A percentile compares a stretch with the other conserved stretches of the same genome.
Conservation (phyloP, 2,329 filamentous ascomycete species). For the Ceratocystiopsis sp. region DNA sequence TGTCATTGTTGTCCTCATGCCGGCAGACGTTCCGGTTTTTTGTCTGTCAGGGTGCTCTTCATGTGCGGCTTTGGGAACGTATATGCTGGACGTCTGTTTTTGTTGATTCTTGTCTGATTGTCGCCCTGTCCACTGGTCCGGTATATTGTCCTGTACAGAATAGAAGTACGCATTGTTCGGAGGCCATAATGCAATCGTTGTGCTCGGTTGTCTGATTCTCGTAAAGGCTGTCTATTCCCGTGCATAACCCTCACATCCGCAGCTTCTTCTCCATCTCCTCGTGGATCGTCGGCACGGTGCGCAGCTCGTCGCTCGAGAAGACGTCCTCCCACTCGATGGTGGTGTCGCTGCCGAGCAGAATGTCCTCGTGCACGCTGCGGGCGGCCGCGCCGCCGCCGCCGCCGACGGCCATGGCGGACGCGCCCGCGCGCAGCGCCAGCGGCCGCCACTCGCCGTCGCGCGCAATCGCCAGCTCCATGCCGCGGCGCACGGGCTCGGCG, state of each 20-base stretch:
- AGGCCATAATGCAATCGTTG: too few relatives aligned
- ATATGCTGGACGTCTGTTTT: too few relatives aligned
- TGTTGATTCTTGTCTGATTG: too few relatives aligned
- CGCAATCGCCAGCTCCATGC: constrained; percentile 90
- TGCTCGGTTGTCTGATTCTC: too few relatives aligned
- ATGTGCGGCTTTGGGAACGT: not conserved
- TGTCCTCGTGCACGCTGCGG: constrained; percentile 70
- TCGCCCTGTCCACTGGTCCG: too few relatives aligned
- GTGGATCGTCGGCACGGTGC: constrained; percentile 57
- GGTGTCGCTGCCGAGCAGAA: constrained; percentile 62
- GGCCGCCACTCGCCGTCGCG: constrained; percentile 67
- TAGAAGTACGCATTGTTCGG: too few relatives aligned
- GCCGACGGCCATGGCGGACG: constrained; percentile 28
- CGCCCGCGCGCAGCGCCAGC: constrained; percentile 35
- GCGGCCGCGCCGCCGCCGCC: constrained; percentile 16
- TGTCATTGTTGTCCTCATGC: not conserved
- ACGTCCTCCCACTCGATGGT: constrained; percentile 88
- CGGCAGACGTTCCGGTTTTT: not conserved
- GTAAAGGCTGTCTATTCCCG: too few relatives aligned
- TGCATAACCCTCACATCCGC: constrained; percentile 56
- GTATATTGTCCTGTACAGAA: too few relatives aligned
- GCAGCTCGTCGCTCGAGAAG: constrained; percentile 61
- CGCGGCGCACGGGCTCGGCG: constrained; percentile 77
- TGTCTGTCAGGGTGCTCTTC: not conserved
- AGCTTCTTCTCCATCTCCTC: constrained; percentile 89